Conservation (phyloP, 805 yeast genomes). For the Lipomyces mesembrius region DNA sequence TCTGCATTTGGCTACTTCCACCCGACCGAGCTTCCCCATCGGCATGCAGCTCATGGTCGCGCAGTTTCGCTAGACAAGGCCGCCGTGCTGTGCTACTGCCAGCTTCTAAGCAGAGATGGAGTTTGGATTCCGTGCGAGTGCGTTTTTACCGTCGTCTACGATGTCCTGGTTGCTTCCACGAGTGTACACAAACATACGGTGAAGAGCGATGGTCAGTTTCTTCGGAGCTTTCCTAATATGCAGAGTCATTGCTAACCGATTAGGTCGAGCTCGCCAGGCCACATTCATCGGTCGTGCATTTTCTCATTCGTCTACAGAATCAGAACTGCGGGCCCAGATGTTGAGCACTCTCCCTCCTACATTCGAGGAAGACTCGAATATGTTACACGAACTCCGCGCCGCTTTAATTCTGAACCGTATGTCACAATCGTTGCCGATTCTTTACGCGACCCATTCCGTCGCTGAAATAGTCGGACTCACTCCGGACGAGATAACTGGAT, state of each 20-base stretch:
- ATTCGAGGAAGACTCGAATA: background rate
- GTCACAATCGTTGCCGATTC: conserved; percentile 13
- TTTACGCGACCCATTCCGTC: conserved; percentile 23
- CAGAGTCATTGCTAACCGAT: background rate
- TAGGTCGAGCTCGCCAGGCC: conserved; percentile 17
- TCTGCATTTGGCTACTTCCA: conserved; percentile 17
- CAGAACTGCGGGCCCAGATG: conserved; percentile 10
- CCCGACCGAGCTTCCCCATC: conserved; percentile 11
- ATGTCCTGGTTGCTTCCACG: conserved; percentile 18
- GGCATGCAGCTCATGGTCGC: background rate
- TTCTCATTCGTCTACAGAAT: conserved; percentile 1
- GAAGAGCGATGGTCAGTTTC: conserved; percentile 14
- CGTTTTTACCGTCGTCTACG: conserved; percentile 25
- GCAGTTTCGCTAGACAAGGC: conserved; percentile 14
- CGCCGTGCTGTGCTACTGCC: conserved; percentile 8
- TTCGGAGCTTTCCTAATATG: background rate
- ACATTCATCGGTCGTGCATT: conserved; percentile 11
- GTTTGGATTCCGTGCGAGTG: conserved; percentile 16
- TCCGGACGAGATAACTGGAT: conserved; percentile 16
- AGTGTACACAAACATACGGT: conserved; percentile 14
- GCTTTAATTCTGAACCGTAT: conserved; percentile 23
- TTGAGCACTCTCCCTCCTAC: conserved; percentile 5
- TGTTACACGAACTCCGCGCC: conserved; percentile 24
- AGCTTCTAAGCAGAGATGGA: conserved; percentile 3
- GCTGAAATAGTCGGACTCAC: conserved; percentile 9